Evolutionary conservation across 2,329 filamentous ascomycete genomes (phyloP), one percentile per base, ranked within the genome.

Genomic region (Exophiala mesophila): DNA sequence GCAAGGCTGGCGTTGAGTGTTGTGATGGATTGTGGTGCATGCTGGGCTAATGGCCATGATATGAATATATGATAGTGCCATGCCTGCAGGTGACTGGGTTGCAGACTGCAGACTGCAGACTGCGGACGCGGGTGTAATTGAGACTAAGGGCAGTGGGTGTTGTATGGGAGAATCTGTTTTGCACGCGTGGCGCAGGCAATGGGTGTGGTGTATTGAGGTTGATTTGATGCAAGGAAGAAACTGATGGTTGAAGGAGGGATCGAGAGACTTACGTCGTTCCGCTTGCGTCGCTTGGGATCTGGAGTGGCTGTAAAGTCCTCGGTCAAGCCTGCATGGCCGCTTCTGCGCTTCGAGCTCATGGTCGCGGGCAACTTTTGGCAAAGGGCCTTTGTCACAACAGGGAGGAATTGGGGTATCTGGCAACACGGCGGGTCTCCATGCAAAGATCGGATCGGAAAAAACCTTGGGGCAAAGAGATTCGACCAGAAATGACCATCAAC

Each of bases 331-430:
- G 64, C 63, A 55, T 60, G 59, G 41, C 68, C 66, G 31, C 69
- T 69, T 64, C 78, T 79, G 62, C 77, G 73, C 69, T 80, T 82
- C 43, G 61, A 58, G 49, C 57, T 64, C 62, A 65, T 67, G 40
- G 29, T 53, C 37, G 50, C 47, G 39, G 42, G 32, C 32, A 19
- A 17, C 32, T 32, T 17, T 32, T 6, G 6, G 15, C 6, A 6
- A 10, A 9, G 15, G 12, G 12, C 36, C 40, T 47, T 44, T 39
- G 39, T 45, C 31, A 44, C 26, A 42, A 36, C 30, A 36, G 36
- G 45, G 45, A 45, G 41, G 45, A 33, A 39, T 45, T 35, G 21
- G 42, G 42, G 44, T 31, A 39, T 36, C 26, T 34, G 30, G 28
- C 7, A 10, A 39, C 39, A 35, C 35, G 26, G 28, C 19, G 41